Evolutionary conservation across 2,329 filamentous ascomycete species (phyloP), one percentile per base, ranked within the genome.

Genomic region (Hypocreales sp.): DNA sequence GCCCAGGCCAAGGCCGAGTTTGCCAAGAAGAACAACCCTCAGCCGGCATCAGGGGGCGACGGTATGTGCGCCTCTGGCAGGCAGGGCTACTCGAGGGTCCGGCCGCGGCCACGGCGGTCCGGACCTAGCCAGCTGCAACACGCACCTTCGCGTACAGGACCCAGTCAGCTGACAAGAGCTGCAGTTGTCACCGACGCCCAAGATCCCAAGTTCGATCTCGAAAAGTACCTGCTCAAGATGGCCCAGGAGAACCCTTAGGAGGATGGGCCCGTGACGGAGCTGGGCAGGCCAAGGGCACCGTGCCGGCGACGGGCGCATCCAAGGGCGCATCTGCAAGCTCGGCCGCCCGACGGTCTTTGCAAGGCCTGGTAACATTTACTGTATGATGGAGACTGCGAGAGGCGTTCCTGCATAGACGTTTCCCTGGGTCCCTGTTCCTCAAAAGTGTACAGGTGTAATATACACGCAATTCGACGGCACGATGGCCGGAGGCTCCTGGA

Each of bases 141-240:
- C n/a, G n/a, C n/a, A n/a, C n/a, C n/a, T n/a, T n/a, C n/a, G n/a
- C n/a, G n/a, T n/a, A 24, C 12, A 16, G 22, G 17, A 14, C 9
- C 18, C 25, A 26, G 19, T 25, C 24, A 18, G 20, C 43, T 48
- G 34, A 49, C 38, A 4, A 13, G 18, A 10, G 7, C 22, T 15
- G 12, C 29, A 56, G 53, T 45, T 21, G 40, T 50, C 26, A 46
- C 46, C 33, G 77, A 95, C 59, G 78, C 78, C 34, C 72, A 77
- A 49, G 74, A 90, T 61, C 74, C 84, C 49, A 82, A 84, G 49
- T 95, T 95, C 61, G 86, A 98, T 53, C 67, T 95, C 43, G 87
- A 95, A 65, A 75, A 79, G 43, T 82, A 72, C 55, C 59, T 93
- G 54, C 68, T 72, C 46, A 64, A 70, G 44, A 58, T 83, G 43